Evolutionary conservation across 2,329 filamentous ascomycete genomes (phyloP).

Genomic region (Microcera coccophila): DNA sequence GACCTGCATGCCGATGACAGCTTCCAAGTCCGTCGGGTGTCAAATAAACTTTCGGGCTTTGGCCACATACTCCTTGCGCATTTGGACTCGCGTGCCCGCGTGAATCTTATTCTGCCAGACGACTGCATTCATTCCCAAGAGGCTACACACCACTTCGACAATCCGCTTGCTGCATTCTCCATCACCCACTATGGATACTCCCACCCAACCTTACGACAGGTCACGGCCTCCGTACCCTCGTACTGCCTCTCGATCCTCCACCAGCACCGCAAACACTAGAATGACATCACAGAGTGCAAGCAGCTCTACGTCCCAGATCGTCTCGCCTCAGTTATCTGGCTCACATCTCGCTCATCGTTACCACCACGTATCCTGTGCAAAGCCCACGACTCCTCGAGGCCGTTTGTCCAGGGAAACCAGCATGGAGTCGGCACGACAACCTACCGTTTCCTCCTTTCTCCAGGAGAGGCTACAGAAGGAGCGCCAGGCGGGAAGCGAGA

Average conservation of each 20-base stretch:
- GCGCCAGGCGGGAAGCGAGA: constrained; percentile 47
- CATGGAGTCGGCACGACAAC: constrained; percentile 38
- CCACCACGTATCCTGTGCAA: constrained; percentile 38
- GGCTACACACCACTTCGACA: background rate
- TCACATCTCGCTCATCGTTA: constrained; percentile 38
- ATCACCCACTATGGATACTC: constrained; percentile 33
- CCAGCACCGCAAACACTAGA: constrained; percentile 40
- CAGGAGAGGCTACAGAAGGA: constrained; percentile 54
- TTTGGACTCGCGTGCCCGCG: too few relatives aligned
- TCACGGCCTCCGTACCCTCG: constrained; percentile 36
- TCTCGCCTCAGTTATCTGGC: constrained; percentile 34
- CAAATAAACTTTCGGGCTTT: too few relatives aligned
- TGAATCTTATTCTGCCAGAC: too few relatives aligned
- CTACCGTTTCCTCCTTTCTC: constrained; percentile 48
- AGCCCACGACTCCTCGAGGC: constrained; percentile 36
- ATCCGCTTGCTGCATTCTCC: background rate
- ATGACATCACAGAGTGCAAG: constrained; percentile 39
- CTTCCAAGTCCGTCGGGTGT: too few relatives aligned
- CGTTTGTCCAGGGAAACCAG: constrained; percentile 43
- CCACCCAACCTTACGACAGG: constrained; percentile 23
- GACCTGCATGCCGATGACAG: too few relatives aligned
- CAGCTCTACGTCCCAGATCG: constrained; percentile 40
- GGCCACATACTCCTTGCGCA: too few relatives aligned
- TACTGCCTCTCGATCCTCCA: constrained; percentile 45
- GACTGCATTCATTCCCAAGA: too few relatives aligned